Evolutionary conservation across 2,329 filamentous ascomycete genomes (phyloP).

Genomic region (Botrytis paeoniae): DNA sequence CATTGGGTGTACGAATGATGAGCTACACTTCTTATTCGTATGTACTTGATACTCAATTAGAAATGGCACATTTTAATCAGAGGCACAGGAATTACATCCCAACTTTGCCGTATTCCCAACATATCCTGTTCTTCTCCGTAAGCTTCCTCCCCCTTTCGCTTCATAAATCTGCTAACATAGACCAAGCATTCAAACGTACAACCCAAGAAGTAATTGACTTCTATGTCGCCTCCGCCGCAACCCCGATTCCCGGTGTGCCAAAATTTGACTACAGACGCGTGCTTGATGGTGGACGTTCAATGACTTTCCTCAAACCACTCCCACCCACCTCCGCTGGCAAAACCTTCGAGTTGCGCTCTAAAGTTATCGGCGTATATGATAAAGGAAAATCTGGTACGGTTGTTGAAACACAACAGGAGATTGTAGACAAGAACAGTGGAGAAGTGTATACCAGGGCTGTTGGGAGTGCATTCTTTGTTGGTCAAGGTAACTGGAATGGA

Average conservation of each 20-base stretch:
- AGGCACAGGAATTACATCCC: constrained; percentile 73
- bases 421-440: constrained; percentile 56
- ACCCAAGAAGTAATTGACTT: constrained; percentile 68
- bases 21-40: constrained; percentile 92
- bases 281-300: constrained; percentile 65
- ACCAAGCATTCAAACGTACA: constrained; percentile 61
- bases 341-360: constrained; percentile 61
- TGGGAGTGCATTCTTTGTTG: constrained; percentile 64
- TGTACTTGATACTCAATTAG: constrained; percentile 32
- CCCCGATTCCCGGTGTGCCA: constrained; percentile 62
- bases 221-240: constrained; percentile 54
- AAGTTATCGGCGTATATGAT: constrained; percentile 68
- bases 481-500: constrained; percentile 76
- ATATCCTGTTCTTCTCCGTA: constrained; percentile 35
- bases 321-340: constrained; percentile 58
- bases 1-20: constrained; percentile 77
- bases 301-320: constrained; percentile 61
- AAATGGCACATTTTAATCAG: background rate
- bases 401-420: constrained; percentile 61
- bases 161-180: constrained; percentile 16
- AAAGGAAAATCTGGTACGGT: constrained; percentile 69
- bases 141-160: constrained; percentile 13
- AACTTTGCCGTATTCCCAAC: constrained; percentile 86
- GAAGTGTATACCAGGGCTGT: constrained; percentile 60
- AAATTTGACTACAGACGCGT: constrained; percentile 60